phyloP scores from a whole-genome alignment of 352 stramenopile species.

The Phytophthora parvispora region DNA sequence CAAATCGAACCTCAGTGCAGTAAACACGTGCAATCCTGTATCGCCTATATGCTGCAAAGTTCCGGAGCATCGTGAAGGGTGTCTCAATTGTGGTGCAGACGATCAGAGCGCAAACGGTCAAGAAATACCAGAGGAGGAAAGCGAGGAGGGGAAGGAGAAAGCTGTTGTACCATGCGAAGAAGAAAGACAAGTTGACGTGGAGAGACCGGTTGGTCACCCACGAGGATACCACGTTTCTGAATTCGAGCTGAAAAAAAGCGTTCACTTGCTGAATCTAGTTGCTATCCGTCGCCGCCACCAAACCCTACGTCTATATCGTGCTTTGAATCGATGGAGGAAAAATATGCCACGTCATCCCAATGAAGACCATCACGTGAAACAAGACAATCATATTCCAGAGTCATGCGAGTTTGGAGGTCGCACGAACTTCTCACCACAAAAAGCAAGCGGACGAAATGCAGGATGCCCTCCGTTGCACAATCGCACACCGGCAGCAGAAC shows the following conservation, averaged over 20 bases:
- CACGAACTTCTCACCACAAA: background rate
- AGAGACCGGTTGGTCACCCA: background rate
- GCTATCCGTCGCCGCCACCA: conserved; percentile 35
- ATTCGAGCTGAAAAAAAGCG: conserved; percentile 28
- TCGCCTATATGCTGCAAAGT: background rate
- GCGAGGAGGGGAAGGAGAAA: conserved; percentile 51
- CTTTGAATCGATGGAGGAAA: conserved; percentile 47
- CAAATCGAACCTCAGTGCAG: conserved; percentile 41
- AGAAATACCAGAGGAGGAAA: conserved; percentile 41
- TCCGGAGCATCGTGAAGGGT: conserved; percentile 10
- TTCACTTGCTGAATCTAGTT: conserved; percentile 49
- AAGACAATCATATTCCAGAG: background rate
- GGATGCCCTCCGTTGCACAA: conserved; percentile 22
- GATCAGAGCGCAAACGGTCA: background rate
- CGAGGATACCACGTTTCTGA: conserved; percentile 10
- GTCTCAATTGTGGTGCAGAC: conserved; percentile 3
- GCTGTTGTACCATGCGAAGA: conserved; percentile 43
- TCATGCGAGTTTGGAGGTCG: background rate
- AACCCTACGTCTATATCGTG: conserved; percentile 31
- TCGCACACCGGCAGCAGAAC: background rate
- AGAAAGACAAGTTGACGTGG: conserved; percentile 38
- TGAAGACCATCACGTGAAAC: background rate
- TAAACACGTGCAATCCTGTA: conserved; percentile 2
- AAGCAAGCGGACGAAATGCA: background rate
- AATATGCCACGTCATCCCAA: background rate